Base-by-base conservation (phyloP, 345 rosid species). In the Gossypium rotundifolium region DNA sequence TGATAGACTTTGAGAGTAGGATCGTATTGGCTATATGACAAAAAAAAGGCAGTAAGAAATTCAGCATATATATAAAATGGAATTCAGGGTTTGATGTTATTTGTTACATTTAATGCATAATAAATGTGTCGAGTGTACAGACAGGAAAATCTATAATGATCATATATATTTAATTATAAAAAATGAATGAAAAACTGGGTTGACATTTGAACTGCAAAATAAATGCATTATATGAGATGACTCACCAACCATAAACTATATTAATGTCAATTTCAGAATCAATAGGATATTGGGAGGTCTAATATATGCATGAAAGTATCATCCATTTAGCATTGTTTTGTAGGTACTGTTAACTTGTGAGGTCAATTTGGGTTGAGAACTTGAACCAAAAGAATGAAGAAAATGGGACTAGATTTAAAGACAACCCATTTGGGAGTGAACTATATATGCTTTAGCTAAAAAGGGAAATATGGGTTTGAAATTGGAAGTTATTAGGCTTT, bases 201-300 rank as follows among this genome's bases (percentile, higher is more conserved):
- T 67, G 57, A 67, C 71, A 48, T 67, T 45, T 66, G 54, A 66
- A 45, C 71, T 45, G 71, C 18, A 44, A 65, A 44, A 45, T 42
- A 45, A 20, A 7, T 17, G 22, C 2, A 20, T 33, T 33, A 33
- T 33, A 11, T 65, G 70, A 65, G 22, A 65, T 65, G 70, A 65
- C 70, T 12, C 53, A 5, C 1, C 10, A 65, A 65, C 70, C 25
- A 23, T 22, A 22, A 7, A 7, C 38, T 45, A 13, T 12, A n/a
- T 17, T 7, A 46, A 22, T 46, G 55, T 23, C 54, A 66, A 45
- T 45, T 45, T 66, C 54, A 12, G 27, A 66, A 65, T 53, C 62
- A 51, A 51, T 9, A 16, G 38, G 62, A 53, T 70, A 11, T 18
- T 55, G 48, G n/a, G 27, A 53, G 48, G 48, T 53, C 29, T 33